Evolutionary conservation across 495 filamentous ascomycete genomes (phyloP), one percentile per base, ranked within the genome.

Genomic region (Podospora pseudoanserina): DNA sequence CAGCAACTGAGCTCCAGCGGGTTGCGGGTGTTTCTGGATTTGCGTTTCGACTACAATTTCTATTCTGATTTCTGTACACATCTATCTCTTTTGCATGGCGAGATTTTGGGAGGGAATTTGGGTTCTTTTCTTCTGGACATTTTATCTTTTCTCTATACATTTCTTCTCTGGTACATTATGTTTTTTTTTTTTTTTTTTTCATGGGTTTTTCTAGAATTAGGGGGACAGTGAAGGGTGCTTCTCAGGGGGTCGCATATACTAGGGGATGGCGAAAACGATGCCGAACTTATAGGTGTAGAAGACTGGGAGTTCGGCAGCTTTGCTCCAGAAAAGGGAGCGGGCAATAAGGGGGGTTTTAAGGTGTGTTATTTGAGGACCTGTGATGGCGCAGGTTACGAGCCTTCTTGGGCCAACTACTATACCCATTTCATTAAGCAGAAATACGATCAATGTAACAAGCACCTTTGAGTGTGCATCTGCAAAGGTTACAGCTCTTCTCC

Each of bases 1-100:
- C 71, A 75, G 70, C 60, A 79, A 68, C 77, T 69, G 68, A 53
- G 39, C 39, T 5, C 63, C 60, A 4, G 62, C 15, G 39, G 34
- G 34, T 15, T 18, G 18, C 6, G 19, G 23, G 4, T 27, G 4
- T 26, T 58, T 58, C 56, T 58, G 19, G 56, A 39, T 34, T 63
- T n/a, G 1, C 28, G 6, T 18, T 39, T 65, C 23, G 15, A n/a
- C 56, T 57, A 18, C 44, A n/a, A 28, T 26, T 32, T 65, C 4
- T 58, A 11, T 59, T 58, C 53, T 28, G 18, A 56, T 56, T 15
- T 32, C 53, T 65, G 55, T 59, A 59, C 65, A 66, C 26, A 64
- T 6, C 15, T 30, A 64, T 6, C 15, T 30, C 26, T 62, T 57
- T 58, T 54, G 20, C 19, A 53, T 13, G 30, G 27, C 9, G 60